Evolutionary conservation across 306 rosid genomes (phyloP), one percentile per base, ranked within the genome.

Genomic region (Cucumis cinereus): DNA sequence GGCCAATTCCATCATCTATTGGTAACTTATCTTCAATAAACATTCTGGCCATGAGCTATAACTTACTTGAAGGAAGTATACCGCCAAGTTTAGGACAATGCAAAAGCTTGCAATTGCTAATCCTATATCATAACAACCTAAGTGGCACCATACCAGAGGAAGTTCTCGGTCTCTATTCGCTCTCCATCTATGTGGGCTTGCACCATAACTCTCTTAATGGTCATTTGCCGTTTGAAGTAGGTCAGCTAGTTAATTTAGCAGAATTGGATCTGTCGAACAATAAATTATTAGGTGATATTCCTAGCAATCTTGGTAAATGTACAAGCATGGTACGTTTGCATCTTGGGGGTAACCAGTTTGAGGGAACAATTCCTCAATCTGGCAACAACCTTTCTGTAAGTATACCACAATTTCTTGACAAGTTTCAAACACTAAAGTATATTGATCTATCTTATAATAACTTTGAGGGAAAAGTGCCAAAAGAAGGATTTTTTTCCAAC

Each of bases 81-180:
- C 85, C 82, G 11, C 38, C 80, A 17, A 76, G 74, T 53, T 75
- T 83, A 19, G 84, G 81, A 19, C 74, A 86, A n/a, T 83, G 81
- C 49, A 17, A 20, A 75, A 59, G 33, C 2, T 23, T 86, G 30
- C 30, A 28, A 28, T 28, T 28, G 30, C 63, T 70, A 47, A 58
- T 0, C 8, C 50, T 83, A 40, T 53, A 77, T 10, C 5, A 4
- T 49, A 85, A 83, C 77, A 76, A 35, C 22, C 80, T 85, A 30
- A 57, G 9, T 22, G 82, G 89, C 33, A 59, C 70, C 36, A 79
- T 81, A 76, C 89, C 89, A 2, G 73, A 26, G 50, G 52, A 81
- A 35, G 45, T 83, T 5, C 10, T 82, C 17, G 56, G 56, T 20
- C 16, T 85, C 38, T 57, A 81, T 56, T 78, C 79, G 56, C 74